phyloP scores from a whole-genome alignment of 768 basidiomycete species.

The Kwoniella newhampshirensis region DNA sequence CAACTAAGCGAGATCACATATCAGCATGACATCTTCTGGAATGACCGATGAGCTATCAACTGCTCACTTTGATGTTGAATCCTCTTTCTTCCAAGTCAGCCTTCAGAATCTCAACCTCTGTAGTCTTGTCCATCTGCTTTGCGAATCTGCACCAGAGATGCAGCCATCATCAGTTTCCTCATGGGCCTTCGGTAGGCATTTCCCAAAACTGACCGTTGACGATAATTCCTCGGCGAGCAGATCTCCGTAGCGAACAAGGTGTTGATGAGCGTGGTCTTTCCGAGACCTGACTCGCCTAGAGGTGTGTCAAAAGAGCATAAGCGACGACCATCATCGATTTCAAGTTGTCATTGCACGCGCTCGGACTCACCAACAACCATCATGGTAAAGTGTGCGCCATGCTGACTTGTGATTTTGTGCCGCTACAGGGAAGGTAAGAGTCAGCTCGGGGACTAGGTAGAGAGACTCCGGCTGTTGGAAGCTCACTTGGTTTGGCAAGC shows the following conservation, averaged over 20 bases:
- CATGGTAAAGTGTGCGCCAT: constrained; percentile 94
- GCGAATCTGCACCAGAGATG: constrained; percentile 45
- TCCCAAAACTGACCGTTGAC: constrained; percentile 33
- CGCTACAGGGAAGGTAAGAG: constrained; percentile 60
- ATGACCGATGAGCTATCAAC: background rate
- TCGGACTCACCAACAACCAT: constrained; percentile 89
- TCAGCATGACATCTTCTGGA: background rate
- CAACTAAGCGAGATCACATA: constrained; percentile 58
- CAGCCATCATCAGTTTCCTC: background rate
- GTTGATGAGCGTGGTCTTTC: constrained; percentile 97
- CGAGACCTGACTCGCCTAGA: constrained; percentile 90
- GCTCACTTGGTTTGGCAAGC: constrained; percentile 93
- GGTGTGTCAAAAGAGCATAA: background rate
- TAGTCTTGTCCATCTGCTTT: constrained; percentile 98
- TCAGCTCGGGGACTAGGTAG: constrained; percentile 4
- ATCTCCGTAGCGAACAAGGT: constrained; percentile 98
- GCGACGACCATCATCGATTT: background rate
- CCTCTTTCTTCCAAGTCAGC: constrained; percentile 98
- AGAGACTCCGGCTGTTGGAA: background rate
- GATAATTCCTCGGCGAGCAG: constrained; percentile 86
- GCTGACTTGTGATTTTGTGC: constrained; percentile 99
- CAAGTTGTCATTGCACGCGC: too few relatives aligned
- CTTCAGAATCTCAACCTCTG: constrained; percentile 98
- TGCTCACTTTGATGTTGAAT: constrained; percentile 77
- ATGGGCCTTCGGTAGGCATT: constrained; percentile 1